A percentile compares a stretch with the other conserved stretches of the same genome.
These are phyloP conservation scores for Brassica carinata DNA, from an alignment of 345 rosid species.

Conservation along the genomic window DNA sequence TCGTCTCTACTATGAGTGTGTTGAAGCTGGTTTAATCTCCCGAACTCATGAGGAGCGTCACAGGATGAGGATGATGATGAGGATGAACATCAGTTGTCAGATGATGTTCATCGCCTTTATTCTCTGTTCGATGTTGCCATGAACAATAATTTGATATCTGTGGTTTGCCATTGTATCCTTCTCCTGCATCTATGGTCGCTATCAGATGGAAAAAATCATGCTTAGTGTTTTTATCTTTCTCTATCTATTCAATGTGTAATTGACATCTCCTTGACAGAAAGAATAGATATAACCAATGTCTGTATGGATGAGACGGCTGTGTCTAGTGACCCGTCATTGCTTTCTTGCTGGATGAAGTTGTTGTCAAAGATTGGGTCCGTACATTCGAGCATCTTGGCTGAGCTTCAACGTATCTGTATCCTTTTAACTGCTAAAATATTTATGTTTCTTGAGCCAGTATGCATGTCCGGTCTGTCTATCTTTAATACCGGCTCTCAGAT, in stretches of 20 bases:
- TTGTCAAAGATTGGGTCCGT: conserved; percentile 96
- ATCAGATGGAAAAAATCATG: no score
- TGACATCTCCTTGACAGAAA: conserved; percentile 62
- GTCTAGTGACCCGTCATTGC: conserved; percentile 92
- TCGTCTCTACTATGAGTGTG: no score
- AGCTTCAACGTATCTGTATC: conserved; percentile 89
- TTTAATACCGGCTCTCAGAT: conserved; percentile 63
- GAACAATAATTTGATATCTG: conserved; percentile 79
- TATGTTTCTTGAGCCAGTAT: no score
- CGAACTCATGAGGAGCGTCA: conserved; percentile 56
- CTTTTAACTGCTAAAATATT: conserved; percentile 39
- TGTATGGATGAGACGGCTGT: conserved; percentile 99
- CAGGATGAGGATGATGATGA: conserved; percentile 55
- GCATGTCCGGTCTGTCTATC: conserved; percentile 36
- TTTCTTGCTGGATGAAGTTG: conserved; percentile 98
- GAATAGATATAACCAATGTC: conserved; percentile 85
- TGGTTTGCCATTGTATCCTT: conserved; percentile 95
- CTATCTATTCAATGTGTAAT: no score
- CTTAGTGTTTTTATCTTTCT: no score
- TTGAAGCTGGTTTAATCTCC: no score
- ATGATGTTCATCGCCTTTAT: conserved; percentile 82
- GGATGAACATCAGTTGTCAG: conserved; percentile 56
- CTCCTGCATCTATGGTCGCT: no score
- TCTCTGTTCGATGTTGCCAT: conserved; percentile 90
- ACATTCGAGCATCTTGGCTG: conserved; percentile 60